A percentile compares a stretch with the other conserved stretches of the same genome.
phyloP scores from a whole-genome alignment of 305 asterid species.

The Solanum aculeatissimum region DNA sequence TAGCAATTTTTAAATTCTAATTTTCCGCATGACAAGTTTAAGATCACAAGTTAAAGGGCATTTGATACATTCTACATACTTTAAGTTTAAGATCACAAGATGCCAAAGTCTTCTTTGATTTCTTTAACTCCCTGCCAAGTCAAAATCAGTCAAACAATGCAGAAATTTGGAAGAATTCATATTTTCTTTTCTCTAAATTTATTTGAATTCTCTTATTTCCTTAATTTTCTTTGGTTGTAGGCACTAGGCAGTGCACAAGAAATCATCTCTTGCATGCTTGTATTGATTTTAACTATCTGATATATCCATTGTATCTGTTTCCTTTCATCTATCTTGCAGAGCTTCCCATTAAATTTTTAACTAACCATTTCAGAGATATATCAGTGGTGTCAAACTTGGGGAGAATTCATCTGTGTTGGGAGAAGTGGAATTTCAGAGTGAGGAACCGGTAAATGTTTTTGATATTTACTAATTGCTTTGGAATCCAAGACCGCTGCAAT shows the following conservation, averaged over 20 bases:
- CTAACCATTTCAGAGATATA: conserved; percentile 3
- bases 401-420: conserved; percentile 7
- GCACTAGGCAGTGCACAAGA: background rate
- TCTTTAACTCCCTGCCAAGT: too few relatives aligned
- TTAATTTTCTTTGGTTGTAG: background rate
- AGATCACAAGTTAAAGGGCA: too few relatives aligned
- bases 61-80: too few relatives aligned
- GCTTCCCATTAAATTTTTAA: background rate
- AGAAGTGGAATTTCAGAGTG: conserved; percentile 16
- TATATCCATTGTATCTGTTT: background rate
- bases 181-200: background rate
- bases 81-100: too few relatives aligned
- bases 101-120: too few relatives aligned
- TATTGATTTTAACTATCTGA: background rate
- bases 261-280: background rate
- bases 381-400: conserved; percentile 8
- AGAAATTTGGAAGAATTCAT: background rate
- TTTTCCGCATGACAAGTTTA: background rate
- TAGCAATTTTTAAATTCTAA: background rate
- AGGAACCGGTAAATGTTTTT: conserved; percentile 38
- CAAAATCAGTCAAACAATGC: background rate
- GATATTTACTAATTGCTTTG: background rate
- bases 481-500: background rate
- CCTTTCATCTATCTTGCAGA: background rate
- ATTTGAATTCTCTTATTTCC: background rate